Base-by-base conservation (phyloP, 169 alveolate species). In the Plasmodium chabaudi region DNA sequence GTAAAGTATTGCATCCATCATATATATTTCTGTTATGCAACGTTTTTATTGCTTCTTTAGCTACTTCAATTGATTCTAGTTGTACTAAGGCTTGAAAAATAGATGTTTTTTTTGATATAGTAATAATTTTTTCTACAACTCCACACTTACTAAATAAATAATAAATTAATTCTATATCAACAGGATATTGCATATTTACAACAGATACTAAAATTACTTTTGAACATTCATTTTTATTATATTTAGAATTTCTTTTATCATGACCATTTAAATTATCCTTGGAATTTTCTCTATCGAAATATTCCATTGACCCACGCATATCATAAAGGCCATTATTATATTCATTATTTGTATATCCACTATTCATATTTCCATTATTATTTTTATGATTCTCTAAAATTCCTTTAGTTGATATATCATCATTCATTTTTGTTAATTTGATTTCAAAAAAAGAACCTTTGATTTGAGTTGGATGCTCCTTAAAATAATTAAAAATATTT, bases 51-150 rank as follows among this genome's bases (percentile, higher is more conserved):
- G 95, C 95, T 17, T 87, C 92, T 9, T 79, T 87, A 17, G 95
- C 94, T 67, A 91, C 87, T 25, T 72, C 92, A 2, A 88, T 39
- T 25, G 44, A 57, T 61, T 67, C 70, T 60, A 87, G 87, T 72
- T 93, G 95, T 12, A 93, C 87, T 64, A 93, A 44, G 34, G 95
- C 95, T 87, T 93, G 95, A 68, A 87, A 93, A 44, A 79, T 39
- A 5, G 75, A 74, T 21, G 94, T 92, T 42, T 86, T 69, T 61
- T 89, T 93, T 19, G 89, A 73, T 47, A 93, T 91, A 19, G 93
- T 87, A 64, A 93, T 92, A n/a, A 93, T 91, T 90, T 93, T 72
- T 63, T 72, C 88, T 3, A 88, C 82, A 9, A 56, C 56, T 63
- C 95, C 95, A 61, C 82, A 93, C 65, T 82, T 89, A 53, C 92